phyloP scores from a whole-genome alignment of 805 yeast genomes.

The Candida awuae region DNA sequence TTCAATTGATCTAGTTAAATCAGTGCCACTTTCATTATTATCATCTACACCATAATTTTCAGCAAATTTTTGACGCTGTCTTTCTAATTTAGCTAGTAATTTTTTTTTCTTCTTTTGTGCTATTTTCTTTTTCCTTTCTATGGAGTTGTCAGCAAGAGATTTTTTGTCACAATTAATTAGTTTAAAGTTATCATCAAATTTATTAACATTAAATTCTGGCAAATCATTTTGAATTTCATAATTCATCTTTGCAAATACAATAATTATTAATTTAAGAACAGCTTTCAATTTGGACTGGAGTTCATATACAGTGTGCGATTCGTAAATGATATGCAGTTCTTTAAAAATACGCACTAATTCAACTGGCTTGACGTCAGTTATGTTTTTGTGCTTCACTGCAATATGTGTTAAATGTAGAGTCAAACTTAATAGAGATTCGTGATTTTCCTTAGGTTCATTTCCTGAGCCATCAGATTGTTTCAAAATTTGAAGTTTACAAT shows the following conservation, averaged over 20 bases:
- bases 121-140: slow-evolving; percentile 52
- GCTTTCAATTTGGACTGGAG: slow-evolving; percentile 3
- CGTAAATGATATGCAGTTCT: slow-evolving; percentile 6
- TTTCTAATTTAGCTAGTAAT: slow-evolving; percentile 69
- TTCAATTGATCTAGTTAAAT: slow-evolving; percentile 23
- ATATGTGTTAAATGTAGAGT: slow-evolving; percentile 64
- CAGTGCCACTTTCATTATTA: slow-evolving; percentile 19
- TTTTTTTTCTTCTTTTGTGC: slow-evolving; percentile 67
- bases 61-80: slow-evolving; percentile 71
- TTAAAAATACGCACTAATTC: slow-evolving; percentile 5
- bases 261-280: slow-evolving; percentile 3
- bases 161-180: slow-evolving; percentile 6
- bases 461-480: slow-evolving; percentile 12
- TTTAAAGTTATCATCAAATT: slow-evolving; percentile 10
- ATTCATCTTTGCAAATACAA: slow-evolving; percentile 1
- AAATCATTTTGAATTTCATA: not conserved
- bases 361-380: slow-evolving; percentile 5
- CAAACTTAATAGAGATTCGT: slow-evolving; percentile 51
- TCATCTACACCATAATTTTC: slow-evolving; percentile 39
- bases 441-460: not conserved
- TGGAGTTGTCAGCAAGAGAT: slow-evolving; percentile 30
- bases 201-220: slow-evolving; percentile 9
- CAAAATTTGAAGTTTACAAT: slow-evolving; percentile 17
- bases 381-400: slow-evolving; percentile 24
- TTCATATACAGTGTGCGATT: slow-evolving; percentile 4